Base-by-base conservation (phyloP, 306 rosid genomes). In the Quercus gilva region DNA sequence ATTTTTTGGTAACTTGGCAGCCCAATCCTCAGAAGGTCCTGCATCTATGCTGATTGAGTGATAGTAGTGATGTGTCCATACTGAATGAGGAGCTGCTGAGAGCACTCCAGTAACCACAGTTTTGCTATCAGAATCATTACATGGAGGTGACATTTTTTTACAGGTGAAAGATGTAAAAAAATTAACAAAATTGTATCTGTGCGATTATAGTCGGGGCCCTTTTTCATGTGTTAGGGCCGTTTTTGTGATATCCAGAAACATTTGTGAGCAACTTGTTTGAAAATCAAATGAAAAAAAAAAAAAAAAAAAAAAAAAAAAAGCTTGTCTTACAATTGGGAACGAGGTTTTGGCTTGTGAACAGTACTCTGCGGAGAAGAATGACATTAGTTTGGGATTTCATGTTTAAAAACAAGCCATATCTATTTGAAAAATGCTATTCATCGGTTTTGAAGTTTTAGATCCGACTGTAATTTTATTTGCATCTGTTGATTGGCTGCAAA, bases 121-220 rank as follows among this genome's bases (percentile, higher is more conserved):
- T 79, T 49, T 78, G 69, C 70, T 55, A 64, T 80, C 79, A 28
- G 83, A 76, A 49, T 58, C 74, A 31, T 80, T 78, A 37, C 80
- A 75, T 20, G 73, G 55, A 29, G 73, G 79, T 15, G 41, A 29
- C 45, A 67, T 13, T 49, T 12, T 19, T 55, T 77, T 43, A n/a
- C 61, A 2, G 59, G 83, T 20, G 73, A 75, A 56, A 53, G 55
- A 57, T 43, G 85, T 73, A 59, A 41, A 23, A 3, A 68, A 49
- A 73, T 73, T 10, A 6, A 17, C 6, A 81, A 31, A 13, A 3
- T 75, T 81, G 77, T 79, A 75, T 86, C 20, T 69, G 26, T 71
- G 81, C 83, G 76, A 49, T 52, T 84, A 31, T 59, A 67, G 87
- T 78, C 14, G 76, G 53, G 23, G 78, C 29, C 49, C 71, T 55